Percentiles rank a stretch among this genome's conserved stretches.
These are phyloP conservation scores for Bipolaris sorokiniana DNA, from an alignment of 2,329 filamentous ascomycete species.

Conservation along the genomic window DNA sequence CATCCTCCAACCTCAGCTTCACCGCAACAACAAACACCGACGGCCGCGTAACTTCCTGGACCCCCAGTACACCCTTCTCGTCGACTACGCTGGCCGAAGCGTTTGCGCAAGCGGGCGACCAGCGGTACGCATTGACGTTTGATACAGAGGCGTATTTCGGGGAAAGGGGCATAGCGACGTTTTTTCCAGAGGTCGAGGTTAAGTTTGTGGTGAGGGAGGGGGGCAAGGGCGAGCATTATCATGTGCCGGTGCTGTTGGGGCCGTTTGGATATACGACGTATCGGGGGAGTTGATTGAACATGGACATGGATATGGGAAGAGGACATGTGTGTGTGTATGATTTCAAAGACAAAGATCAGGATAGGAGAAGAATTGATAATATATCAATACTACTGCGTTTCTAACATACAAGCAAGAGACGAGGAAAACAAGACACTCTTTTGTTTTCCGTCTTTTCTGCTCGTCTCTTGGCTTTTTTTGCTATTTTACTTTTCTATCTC, in stretches of 20 bases:
- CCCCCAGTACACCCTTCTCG: slow-evolving; percentile 55
- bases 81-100: slow-evolving; percentile 49
- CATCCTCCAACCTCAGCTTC: slow-evolving; percentile 52
- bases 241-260: slow-evolving; percentile 77
- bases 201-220: slow-evolving; percentile 58
- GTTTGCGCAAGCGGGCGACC: slow-evolving; percentile 50
- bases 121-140: slow-evolving; percentile 73
- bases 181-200: slow-evolving; percentile 64
- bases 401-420: no score
- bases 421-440: no score
- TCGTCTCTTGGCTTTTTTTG: background rate
- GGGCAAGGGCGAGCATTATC: slow-evolving; percentile 68
- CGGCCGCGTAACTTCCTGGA: slow-evolving; percentile 75
- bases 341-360: no score
- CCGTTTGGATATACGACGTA: slow-evolving; percentile 86
- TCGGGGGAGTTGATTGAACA: slow-evolving; percentile 58
- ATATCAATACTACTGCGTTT: no score
- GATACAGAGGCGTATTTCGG: slow-evolving; percentile 76
- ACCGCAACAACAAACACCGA: slow-evolving; percentile 75
- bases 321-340: background rate
- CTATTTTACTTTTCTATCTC: background rate
- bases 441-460: no score
- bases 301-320: background rate
- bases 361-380: no score
- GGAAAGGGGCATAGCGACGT: slow-evolving; percentile 58